These are phyloP conservation scores for Microascus cirrosus DNA, from an alignment of 2,329 filamentous ascomycete species.

Conservation along the genomic window DNA sequence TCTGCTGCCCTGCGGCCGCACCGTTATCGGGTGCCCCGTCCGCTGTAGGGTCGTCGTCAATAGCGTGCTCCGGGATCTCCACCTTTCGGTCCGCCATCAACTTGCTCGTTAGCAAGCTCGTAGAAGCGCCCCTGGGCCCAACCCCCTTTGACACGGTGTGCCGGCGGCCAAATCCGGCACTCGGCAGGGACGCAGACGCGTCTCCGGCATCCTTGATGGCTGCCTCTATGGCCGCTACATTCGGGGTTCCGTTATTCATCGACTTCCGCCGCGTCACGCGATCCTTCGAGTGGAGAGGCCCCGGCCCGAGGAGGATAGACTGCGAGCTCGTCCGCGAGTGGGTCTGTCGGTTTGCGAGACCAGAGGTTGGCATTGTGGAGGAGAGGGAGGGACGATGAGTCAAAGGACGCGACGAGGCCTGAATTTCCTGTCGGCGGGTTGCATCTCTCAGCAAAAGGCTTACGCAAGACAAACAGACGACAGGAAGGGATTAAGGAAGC, in stretches of 20 bases:
- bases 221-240: slow-evolving; percentile 55
- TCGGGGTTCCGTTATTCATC: slow-evolving; percentile 60
- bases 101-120: slow-evolving; percentile 44
- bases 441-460: neutral
- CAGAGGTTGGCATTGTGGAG: slow-evolving; percentile 35
- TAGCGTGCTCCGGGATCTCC: slow-evolving; percentile 47
- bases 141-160: slow-evolving; percentile 8
- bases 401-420: slow-evolving; percentile 47
- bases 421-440: slow-evolving; percentile 32
- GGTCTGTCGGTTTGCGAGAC: slow-evolving; percentile 40
- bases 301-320: slow-evolving; percentile 56
- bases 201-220: slow-evolving; percentile 43
- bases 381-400: slow-evolving; percentile 43
- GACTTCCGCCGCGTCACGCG: slow-evolving; percentile 80
- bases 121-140: slow-evolving; percentile 35
- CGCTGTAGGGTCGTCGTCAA: slow-evolving; percentile 53
- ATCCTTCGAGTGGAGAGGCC: slow-evolving; percentile 54
- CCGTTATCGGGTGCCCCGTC: slow-evolving; percentile 46
- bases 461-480: neutral
- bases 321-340: slow-evolving; percentile 63
- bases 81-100: slow-evolving; percentile 37
- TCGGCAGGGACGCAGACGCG: slow-evolving; percentile 4
- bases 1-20: slow-evolving; percentile 29
- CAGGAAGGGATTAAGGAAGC: neutral
- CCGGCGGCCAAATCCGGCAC: slow-evolving; percentile 10